Conservation (phyloP, 163 green algal species). For the Scenedesmus sp. region DNA sequence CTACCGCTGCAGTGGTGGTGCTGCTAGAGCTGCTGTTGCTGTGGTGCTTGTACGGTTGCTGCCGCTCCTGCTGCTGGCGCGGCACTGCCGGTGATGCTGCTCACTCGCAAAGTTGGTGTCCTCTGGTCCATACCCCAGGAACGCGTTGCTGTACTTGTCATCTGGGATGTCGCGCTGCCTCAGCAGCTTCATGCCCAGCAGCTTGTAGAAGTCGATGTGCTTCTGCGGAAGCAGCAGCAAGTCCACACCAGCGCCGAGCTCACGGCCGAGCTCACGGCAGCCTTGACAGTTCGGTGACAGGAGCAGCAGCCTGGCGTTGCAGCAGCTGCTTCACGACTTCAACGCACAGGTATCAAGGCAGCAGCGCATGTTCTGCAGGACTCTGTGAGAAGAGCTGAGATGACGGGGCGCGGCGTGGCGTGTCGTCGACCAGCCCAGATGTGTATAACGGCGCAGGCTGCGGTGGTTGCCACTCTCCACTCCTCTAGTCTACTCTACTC, state of each 20-base stretch:
- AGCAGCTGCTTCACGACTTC: too few species aligned
- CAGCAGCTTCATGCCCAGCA: slow-evolving; percentile 82
- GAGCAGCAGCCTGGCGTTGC: too few species aligned
- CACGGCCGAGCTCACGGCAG: too few species aligned
- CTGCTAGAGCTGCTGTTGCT: background rate
- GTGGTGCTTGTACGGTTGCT: background rate
- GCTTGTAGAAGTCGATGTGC: slow-evolving; percentile 82
- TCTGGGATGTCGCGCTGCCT: slow-evolving; percentile 81
- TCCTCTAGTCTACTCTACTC: too few species aligned
- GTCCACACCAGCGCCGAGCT: background rate
- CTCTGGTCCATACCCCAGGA: slow-evolving; percentile 90
- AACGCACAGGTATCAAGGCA: too few species aligned
- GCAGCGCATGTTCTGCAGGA: too few species aligned
- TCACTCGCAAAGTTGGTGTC: slow-evolving; percentile 75
- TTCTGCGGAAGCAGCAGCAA: slow-evolving; percentile 20
- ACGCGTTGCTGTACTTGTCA: slow-evolving; percentile 90
- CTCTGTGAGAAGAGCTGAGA: too few species aligned
- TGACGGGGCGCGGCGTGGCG: too few species aligned
- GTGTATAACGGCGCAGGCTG: too few species aligned
- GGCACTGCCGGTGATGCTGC: background rate
- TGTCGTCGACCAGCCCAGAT: too few species aligned
- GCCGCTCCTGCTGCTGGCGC: background rate
- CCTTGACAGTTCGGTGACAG: too few species aligned
- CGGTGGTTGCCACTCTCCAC: too few species aligned
- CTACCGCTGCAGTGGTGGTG: background rate